A percentile compares a stretch with the other conserved stretches of the same genome.
Evolutionary conservation across 768 basidiomycete species (phyloP).

Genomic region (Candolleomyces efflorescens): DNA sequence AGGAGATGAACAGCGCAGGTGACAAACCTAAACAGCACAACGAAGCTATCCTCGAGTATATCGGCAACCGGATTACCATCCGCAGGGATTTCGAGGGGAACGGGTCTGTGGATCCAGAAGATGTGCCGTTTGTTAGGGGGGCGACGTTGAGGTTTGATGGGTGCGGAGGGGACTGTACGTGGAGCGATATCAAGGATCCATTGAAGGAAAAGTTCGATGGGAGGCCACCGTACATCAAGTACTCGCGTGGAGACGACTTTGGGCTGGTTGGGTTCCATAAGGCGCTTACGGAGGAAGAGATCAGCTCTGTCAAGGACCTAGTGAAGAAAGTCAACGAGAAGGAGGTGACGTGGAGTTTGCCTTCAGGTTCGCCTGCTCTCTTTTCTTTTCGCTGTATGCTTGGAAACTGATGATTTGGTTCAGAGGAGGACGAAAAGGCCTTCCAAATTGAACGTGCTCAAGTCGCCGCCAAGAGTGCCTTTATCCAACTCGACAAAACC

Average conservation of each 20-base stretch:
- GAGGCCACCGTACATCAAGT: constrained; percentile 50
- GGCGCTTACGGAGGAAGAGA: constrained; percentile 65
- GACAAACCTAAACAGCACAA: constrained; percentile 36
- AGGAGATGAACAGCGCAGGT: constrained; percentile 37
- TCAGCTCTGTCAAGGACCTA: constrained; percentile 61
- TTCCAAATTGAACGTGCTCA: constrained; percentile 77
- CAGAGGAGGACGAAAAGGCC: constrained; percentile 68
- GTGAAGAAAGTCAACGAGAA: constrained; percentile 63
- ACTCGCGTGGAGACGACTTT: constrained; percentile 38
- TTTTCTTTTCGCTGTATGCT: not conserved
- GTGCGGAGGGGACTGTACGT: constrained; percentile 45
- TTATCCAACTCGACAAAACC: constrained; percentile 22
- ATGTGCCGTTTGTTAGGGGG: constrained; percentile 50
- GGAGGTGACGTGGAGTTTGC: constrained; percentile 59
- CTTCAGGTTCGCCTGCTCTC: constrained; percentile 13
- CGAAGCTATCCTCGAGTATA: constrained; percentile 69
- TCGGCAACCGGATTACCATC: constrained; percentile 66
- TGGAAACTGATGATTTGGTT: not conserved
- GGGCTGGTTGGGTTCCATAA: constrained; percentile 64
- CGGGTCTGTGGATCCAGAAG: constrained; percentile 59
- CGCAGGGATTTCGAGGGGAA: constrained; percentile 56
- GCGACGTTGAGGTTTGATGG: constrained; percentile 58
- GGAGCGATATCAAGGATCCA: constrained; percentile 49
- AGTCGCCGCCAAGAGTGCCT: constrained; percentile 53
- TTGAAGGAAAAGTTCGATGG: constrained; percentile 47